Base-by-base conservation (phyloP, 202 grass and related monocot genomes). In the Schoenoplectus triqueter region DNA sequence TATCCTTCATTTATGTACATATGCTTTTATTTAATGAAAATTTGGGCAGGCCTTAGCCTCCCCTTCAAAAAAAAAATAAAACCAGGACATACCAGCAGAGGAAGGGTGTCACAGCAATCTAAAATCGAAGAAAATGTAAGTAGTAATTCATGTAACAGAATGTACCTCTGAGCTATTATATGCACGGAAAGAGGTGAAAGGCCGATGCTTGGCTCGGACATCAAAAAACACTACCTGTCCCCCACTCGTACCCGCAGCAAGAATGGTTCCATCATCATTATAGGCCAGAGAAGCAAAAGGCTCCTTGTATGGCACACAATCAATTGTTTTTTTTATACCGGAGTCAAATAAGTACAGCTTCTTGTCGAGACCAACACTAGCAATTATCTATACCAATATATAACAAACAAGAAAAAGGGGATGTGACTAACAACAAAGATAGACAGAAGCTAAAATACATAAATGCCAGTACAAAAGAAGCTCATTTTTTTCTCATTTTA, bases 141-240 rank as follows among this genome's bases (percentile, higher is more conserved):
- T 57, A 78, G 54, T 78, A 78, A 42, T 41, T 42, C 31, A 60
- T 44, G 17, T 60, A 42, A 59, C 14, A 60, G 44, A 31, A 45
- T 70, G 14, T 78, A 99, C 96, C 96, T 99, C 96, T 62, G 93
- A 95, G 75, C 87, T 94, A 88, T 89, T 94, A 80, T 99, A 99
- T 64, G 96, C 93, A 87, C 91, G 90, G 75, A 99, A 88, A 88
- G 88, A 86, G 44, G 96, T 94, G 73, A 99, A 87, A 82, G 96
- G 93, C 84, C 95, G 90, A 75, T 88, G 96, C 86, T 92, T 99
- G 57, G 93, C 96, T 17, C 96, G 93, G 61, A 96, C 90, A 87
- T 99, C 96, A 94, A 92, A 96, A 79, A 99, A 99, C 55, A 99
- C 87, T 81, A 99, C 90, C 54, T 92, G 89, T n/a, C 96, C 96